These are phyloP conservation scores for Aulographum hederae DNA, from an alignment of 2,329 filamentous ascomycete species.

Conservation along the genomic window DNA sequence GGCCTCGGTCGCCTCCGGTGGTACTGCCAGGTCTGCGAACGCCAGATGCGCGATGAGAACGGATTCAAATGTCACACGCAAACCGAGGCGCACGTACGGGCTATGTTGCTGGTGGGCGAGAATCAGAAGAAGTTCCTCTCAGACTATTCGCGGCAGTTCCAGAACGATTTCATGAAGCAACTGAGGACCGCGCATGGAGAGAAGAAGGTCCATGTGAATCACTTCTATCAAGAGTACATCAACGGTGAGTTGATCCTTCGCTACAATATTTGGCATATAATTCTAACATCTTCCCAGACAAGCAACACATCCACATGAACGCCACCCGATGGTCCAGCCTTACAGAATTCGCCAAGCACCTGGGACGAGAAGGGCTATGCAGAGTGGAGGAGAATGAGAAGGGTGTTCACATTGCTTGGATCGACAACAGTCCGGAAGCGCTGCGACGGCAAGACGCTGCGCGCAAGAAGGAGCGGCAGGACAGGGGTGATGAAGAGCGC, in stretches of 20 bases:
- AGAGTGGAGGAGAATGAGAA: constrained; percentile 81
- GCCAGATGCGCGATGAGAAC: constrained; percentile 69
- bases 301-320: constrained; percentile 87
- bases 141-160: constrained; percentile 66
- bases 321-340: constrained; percentile 74
- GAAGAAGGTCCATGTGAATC: constrained; percentile 75
- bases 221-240: constrained; percentile 92
- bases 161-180: constrained; percentile 58
- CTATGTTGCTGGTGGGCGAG: constrained; percentile 67
- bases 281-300: constrained; percentile 29
- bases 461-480: constrained; percentile 65
- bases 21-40: constrained; percentile 72
- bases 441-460: constrained; percentile 65
- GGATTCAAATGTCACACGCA: constrained; percentile 54
- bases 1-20: constrained; percentile 66
- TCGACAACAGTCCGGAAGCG: constrained; percentile 80
- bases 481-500: constrained; percentile 77
- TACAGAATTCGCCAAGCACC: constrained; percentile 74
- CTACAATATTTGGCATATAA: too few species aligned
- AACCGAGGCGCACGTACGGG: constrained; percentile 72
- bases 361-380: constrained; percentile 75
- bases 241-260: too few species aligned
- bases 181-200: constrained; percentile 75
- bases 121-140: constrained; percentile 71
- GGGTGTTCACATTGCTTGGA: constrained; percentile 72